Conservation (phyloP, 257 asterid genomes). For the Solanum microdontum region DNA sequence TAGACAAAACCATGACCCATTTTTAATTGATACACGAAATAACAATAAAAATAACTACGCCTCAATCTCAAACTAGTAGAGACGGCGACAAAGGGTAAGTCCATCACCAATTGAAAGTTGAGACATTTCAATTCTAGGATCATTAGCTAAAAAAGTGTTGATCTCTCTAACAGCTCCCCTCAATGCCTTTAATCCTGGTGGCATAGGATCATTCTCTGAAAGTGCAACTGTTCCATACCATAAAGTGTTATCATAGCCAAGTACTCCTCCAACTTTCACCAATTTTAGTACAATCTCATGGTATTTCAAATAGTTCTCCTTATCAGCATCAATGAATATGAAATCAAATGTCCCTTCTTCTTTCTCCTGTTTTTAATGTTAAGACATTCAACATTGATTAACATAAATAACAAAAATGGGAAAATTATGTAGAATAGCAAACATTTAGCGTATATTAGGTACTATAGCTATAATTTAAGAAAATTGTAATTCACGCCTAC, state of each 20-base stretch:
- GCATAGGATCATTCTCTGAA: conserved; percentile 24
- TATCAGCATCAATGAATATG: conserved; percentile 49
- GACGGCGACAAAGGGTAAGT: conserved; percentile 35
- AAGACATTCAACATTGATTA: background rate
- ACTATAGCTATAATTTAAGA: too few species aligned
- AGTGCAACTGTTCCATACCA: conserved; percentile 43
- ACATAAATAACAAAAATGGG: too few species aligned
- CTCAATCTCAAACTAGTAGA: background rate
- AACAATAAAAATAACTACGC: background rate
- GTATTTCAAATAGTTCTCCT: conserved; percentile 35
- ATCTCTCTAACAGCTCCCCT: conserved; percentile 18
- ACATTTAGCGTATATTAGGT: too few species aligned
- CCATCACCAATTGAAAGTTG: conserved; percentile 50
- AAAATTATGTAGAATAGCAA: too few species aligned
- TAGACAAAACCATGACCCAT: background rate
- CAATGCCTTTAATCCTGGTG: conserved; percentile 12
- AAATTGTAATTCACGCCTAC: too few species aligned
- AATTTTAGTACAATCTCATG: conserved; percentile 32
- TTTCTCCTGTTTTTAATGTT: background rate
- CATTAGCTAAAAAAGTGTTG: conserved; percentile 31
- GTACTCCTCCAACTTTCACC: conserved; percentile 36
- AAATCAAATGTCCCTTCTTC: conserved; percentile 43
- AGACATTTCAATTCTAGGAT: conserved; percentile 32
- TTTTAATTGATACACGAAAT: background rate
- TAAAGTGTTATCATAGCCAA: conserved; percentile 47